A percentile compares a stretch with the other conserved stretches of the same genome.
phyloP scores from a whole-genome alignment of 164 flowering plant species.

The Umbilicus rupestris region DNA sequence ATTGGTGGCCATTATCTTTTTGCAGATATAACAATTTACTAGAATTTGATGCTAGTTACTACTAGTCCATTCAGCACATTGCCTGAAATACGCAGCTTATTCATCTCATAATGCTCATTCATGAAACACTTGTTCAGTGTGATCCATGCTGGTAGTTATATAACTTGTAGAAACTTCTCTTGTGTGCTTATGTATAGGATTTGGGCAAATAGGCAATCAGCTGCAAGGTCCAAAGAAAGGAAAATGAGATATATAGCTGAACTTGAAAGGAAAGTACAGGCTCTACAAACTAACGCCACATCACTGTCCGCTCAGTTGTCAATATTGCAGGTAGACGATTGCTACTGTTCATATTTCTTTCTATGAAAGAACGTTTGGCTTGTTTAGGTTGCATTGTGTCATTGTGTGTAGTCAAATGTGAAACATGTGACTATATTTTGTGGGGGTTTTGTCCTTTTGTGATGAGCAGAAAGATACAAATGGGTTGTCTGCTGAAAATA shows the following conservation, averaged over 20 bases:
- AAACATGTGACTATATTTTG: background rate
- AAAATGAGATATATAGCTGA: conserved; percentile 96
- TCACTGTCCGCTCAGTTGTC: conserved; percentile 86
- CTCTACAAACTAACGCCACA: conserved; percentile 89
- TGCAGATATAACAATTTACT: background rate
- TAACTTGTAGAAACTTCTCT: background rate
- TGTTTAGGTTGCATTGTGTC: background rate
- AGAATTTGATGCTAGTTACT: background rate
- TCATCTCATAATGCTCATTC: too few relatives aligned
- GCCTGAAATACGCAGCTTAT: background rate
- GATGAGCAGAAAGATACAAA: conserved; percentile 77
- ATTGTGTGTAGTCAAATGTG: too few relatives aligned
- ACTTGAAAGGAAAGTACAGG: conserved; percentile 89
- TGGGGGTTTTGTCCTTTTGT: conserved; percentile 6
- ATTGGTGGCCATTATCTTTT: background rate
- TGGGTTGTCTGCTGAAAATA: conserved; percentile 80
- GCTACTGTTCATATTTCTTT: background rate
- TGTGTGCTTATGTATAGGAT: conserved; percentile 43
- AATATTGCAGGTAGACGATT: conserved; percentile 58
- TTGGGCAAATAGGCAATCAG: conserved; percentile 99
- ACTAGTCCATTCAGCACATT: background rate
- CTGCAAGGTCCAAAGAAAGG: conserved; percentile 96
- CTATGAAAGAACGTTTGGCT: background rate
- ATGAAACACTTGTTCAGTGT: too few relatives aligned
- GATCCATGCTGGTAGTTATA: too few relatives aligned